phyloP scores from a whole-genome alignment of 2,329 filamentous ascomycete genomes.

The Monilinia polystroma region DNA sequence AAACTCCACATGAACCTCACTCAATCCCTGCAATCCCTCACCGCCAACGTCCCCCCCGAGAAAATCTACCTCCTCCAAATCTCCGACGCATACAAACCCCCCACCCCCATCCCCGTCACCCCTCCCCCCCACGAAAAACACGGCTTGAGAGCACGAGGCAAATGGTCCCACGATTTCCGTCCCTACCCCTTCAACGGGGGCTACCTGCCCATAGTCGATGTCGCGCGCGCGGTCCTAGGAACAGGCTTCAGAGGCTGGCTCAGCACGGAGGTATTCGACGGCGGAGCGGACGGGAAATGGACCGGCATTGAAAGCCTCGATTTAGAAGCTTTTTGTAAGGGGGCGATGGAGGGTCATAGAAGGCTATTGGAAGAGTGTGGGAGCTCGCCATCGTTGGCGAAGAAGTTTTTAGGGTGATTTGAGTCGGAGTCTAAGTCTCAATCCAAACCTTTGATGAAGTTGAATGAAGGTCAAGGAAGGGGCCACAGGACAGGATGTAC shows the following conservation, averaged over 20 bases:
- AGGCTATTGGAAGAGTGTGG: constrained; percentile 38
- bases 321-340: constrained; percentile 49
- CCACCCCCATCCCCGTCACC: constrained; percentile 51
- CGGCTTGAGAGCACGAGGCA: constrained; percentile 58
- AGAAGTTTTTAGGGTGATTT: background rate
- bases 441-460: too few relatives aligned
- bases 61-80: constrained; percentile 77
- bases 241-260: constrained; percentile 67
- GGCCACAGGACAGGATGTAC: too few relatives aligned
- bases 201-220: constrained; percentile 64
- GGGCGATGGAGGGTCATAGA: constrained; percentile 46
- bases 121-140: constrained; percentile 37
- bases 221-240: constrained; percentile 62
- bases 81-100: constrained; percentile 68
- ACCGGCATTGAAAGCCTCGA: constrained; percentile 48
- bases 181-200: constrained; percentile 69
- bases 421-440: background rate
- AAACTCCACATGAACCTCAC: constrained; percentile 52
- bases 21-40: constrained; percentile 56
- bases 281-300: constrained; percentile 47
- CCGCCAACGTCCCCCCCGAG: constrained; percentile 57
- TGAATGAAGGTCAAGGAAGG: too few relatives aligned
- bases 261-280: constrained; percentile 69
- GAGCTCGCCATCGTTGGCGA: background rate
- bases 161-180: constrained; percentile 71